Conservation (phyloP, 1,284 basidiomycete genomes). For the Cutaneotrichosporon cutaneum region DNA sequence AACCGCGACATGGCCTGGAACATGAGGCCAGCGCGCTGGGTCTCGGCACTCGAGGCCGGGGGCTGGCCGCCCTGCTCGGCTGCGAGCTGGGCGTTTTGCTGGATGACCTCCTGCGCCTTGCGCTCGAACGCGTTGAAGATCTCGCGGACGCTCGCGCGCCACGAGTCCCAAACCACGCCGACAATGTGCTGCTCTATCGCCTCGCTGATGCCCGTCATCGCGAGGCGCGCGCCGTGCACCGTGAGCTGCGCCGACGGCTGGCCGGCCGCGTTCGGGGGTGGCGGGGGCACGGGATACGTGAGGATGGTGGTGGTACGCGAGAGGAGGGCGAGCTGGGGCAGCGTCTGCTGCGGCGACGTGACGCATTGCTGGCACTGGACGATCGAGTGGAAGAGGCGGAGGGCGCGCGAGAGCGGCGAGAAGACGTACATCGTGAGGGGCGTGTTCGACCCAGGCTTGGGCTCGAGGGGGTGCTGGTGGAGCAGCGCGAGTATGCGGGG, state of each 20-base stretch:
- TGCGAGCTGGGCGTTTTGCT: slow-evolving; percentile 29
- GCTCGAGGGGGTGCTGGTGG: slow-evolving; percentile 44
- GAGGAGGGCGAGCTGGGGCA: slow-evolving; percentile 52
- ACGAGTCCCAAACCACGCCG: slow-evolving; percentile 52
- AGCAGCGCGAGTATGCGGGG: slow-evolving; percentile 46
- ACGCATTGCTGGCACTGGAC: slow-evolving; percentile 41
- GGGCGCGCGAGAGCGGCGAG: slow-evolving; percentile 42
- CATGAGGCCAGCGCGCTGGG: slow-evolving; percentile 49
- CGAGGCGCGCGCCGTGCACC: slow-evolving; percentile 47
- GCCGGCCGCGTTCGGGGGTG: slow-evolving; percentile 39
- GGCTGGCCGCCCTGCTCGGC: slow-evolving; percentile 17
- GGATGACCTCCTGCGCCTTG: slow-evolving; percentile 49
- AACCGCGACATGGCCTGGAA: slow-evolving; percentile 50
- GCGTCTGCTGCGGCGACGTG: slow-evolving; percentile 47
- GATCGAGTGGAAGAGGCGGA: slow-evolving; percentile 47
- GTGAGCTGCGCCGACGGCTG: slow-evolving; percentile 44
- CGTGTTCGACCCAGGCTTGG: slow-evolving; percentile 48
- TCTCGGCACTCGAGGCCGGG: slow-evolving; percentile 37
- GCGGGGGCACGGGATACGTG: slow-evolving; percentile 46
- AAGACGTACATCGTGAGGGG: slow-evolving; percentile 46
- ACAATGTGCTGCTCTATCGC: slow-evolving; percentile 53
- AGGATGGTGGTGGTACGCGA: slow-evolving; percentile 51
- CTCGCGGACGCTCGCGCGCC: slow-evolving; percentile 50
- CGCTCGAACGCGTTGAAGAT: slow-evolving; percentile 47
- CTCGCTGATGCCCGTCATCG: slow-evolving; percentile 49